Conservation (phyloP, 2,329 filamentous ascomycete genomes). For the Colletotrichum musae region DNA sequence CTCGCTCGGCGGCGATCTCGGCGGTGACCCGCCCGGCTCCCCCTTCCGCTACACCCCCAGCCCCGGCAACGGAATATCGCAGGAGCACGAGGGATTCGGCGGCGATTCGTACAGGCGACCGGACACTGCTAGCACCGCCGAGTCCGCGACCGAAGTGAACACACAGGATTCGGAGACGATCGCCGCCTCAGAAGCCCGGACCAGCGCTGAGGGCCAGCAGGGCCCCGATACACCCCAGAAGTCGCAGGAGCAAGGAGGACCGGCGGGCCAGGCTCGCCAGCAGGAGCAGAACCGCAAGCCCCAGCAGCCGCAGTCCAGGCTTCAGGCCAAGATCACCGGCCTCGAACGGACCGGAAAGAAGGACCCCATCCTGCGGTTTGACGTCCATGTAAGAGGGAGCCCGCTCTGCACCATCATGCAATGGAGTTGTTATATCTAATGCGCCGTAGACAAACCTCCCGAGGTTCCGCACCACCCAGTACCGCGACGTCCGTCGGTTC, state of each 20-base stretch:
- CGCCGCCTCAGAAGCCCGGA: conserved; percentile 37
- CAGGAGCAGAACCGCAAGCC: conserved; percentile 68
- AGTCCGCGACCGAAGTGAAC: conserved; percentile 59
- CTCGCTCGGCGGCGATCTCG: conserved; percentile 47
- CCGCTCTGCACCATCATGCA: neutral
- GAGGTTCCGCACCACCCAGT: conserved; percentile 97
- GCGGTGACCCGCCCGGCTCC: conserved; percentile 56
- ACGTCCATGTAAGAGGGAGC: conserved; percentile 84
- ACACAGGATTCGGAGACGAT: conserved; percentile 52
- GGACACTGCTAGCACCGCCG: conserved; percentile 59
- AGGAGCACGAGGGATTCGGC: conserved; percentile 54
- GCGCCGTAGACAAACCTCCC: conserved; percentile 90
- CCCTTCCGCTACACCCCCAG: conserved; percentile 62
- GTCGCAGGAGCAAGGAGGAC: conserved; percentile 45
- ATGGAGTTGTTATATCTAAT: conserved; percentile 16
- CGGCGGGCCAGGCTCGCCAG: conserved; percentile 46
- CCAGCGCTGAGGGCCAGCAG: conserved; percentile 43
- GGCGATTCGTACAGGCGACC: conserved; percentile 60
- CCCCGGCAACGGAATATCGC: conserved; percentile 59
- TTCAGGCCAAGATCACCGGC: conserved; percentile 95
- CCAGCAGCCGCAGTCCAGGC: conserved; percentile 80
- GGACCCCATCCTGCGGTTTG: conserved; percentile 93
- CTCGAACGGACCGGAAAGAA: conserved; percentile 95
- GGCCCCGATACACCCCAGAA: conserved; percentile 43
- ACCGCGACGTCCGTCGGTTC: conserved; percentile 94